These are phyloP conservation scores for Venturia aucupariae DNA, from an alignment of 2,329 filamentous ascomycete species.

Conservation along the genomic window DNA sequence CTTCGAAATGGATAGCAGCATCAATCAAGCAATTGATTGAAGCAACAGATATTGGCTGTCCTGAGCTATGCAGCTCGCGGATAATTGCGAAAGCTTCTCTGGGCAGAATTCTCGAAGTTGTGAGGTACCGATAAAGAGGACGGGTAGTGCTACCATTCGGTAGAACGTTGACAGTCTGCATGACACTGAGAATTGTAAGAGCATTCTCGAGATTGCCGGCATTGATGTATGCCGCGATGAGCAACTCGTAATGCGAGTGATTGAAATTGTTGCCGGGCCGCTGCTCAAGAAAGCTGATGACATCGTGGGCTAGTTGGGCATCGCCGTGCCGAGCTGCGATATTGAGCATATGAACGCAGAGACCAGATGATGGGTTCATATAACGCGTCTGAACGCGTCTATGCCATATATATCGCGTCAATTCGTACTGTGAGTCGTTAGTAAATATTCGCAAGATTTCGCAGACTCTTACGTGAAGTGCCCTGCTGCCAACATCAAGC, in stretches of 20 bases:
- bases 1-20: constrained; percentile 35
- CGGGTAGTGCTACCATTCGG: constrained; percentile 53
- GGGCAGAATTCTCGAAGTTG: constrained; percentile 25
- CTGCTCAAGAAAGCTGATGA: constrained; percentile 55
- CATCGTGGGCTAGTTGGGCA: constrained; percentile 57
- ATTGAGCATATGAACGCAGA: constrained; percentile 59
- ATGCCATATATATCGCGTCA: constrained; percentile 64
- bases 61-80: constrained; percentile 38
- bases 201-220: constrained; percentile 55
- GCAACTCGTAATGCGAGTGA: constrained; percentile 67
- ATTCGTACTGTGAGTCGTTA: constrained; percentile 42
- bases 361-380: constrained; percentile 54
- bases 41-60: constrained; percentile 42
- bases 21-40: constrained; percentile 45
- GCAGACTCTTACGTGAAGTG: constrained; percentile 40
- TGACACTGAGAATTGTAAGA: constrained; percentile 62
- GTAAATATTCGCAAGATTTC: neutral
- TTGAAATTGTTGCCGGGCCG: constrained; percentile 47
- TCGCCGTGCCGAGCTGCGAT: constrained; percentile 63
- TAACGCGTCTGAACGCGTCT: constrained; percentile 50
- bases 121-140: constrained; percentile 38
- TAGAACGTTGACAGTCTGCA: constrained; percentile 47
- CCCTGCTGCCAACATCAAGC: constrained; percentile 63
- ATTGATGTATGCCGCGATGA: constrained; percentile 60
- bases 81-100: constrained; percentile 41